These are phyloP conservation scores for Rehmannia glutinosa DNA, from an alignment of 257 asterid species.

Conservation along the genomic window DNA sequence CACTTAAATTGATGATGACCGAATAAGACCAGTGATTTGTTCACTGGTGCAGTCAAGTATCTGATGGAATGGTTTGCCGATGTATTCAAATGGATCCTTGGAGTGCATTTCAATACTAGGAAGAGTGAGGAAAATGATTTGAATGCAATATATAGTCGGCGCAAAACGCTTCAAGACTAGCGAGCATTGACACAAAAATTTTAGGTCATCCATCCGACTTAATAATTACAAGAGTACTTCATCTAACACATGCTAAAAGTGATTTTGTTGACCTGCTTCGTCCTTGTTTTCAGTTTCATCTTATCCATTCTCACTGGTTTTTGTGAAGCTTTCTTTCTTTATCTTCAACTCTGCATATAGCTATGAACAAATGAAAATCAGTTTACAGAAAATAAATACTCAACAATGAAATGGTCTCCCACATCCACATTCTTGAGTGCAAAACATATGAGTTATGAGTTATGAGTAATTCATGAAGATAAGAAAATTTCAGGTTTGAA, in stretches of 20 bases:
- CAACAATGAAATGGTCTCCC: background rate
- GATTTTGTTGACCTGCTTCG: background rate
- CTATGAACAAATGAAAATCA: background rate
- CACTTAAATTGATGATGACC: conserved; percentile 3
- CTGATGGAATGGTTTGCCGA: background rate
- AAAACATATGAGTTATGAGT: too few relatives aligned
- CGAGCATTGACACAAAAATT: conserved; percentile 20
- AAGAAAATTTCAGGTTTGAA: too few relatives aligned
- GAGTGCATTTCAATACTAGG: conserved; percentile 4
- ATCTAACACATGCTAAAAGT: conserved; percentile 18
- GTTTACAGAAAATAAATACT: background rate
- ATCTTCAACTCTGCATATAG: too few relatives aligned
- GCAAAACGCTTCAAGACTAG: conserved; percentile 26
- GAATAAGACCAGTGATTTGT: conserved; percentile 9
- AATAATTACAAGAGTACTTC: conserved; percentile 18
- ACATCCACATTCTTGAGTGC: too few relatives aligned
- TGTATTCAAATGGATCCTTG: background rate
- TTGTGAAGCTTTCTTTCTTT: background rate
- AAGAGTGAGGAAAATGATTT: conserved; percentile 3
- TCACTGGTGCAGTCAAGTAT: background rate
- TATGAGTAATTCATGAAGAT: too few relatives aligned
- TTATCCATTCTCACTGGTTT: background rate
- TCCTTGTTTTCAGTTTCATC: background rate
- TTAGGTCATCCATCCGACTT: conserved; percentile 19
- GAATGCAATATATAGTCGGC: background rate